Evolutionary conservation across 352 stramenopile genomes (phyloP).

Genomic region (Globisporangium spiculum): DNA sequence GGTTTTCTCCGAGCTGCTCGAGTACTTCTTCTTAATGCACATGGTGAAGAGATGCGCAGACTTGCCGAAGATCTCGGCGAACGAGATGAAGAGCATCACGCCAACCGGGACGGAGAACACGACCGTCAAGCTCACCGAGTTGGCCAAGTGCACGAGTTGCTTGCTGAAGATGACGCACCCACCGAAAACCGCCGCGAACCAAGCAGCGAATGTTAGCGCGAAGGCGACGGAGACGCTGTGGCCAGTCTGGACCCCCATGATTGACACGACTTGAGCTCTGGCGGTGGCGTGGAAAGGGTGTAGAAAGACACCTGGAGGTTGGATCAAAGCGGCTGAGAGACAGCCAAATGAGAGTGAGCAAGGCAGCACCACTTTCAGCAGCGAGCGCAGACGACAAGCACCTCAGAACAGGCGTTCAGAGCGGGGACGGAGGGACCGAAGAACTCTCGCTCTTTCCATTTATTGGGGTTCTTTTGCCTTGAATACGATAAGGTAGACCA

Average conservation of each 20-base stretch:
- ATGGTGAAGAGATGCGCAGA: conserved; percentile 31
- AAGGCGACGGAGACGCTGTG: conserved; percentile 27
- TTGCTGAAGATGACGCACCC: conserved; percentile 46
- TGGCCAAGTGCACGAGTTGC: conserved; percentile 37
- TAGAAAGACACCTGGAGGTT: background rate
- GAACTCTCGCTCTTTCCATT: too few species aligned
- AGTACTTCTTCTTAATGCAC: conserved; percentile 33
- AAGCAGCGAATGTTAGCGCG: conserved; percentile 34
- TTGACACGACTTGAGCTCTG: background rate
- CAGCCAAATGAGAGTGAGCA: background rate
- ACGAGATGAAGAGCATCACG: conserved; percentile 80
- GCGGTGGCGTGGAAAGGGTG: background rate
- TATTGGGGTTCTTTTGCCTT: too few species aligned
- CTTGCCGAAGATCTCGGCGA: conserved; percentile 61
- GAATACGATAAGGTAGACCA: too few species aligned
- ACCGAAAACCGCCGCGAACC: conserved; percentile 45
- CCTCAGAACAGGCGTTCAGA: too few species aligned
- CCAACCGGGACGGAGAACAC: conserved; percentile 68
- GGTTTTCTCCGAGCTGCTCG: conserved; percentile 24
- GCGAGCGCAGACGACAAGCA: too few species aligned
- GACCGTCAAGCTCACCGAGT: conserved; percentile 70
- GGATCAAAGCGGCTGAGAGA: background rate
- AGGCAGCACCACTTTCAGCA: too few species aligned
- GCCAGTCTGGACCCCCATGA: background rate
- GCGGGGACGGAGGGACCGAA: too few species aligned